Base-by-base conservation (phyloP, 2,329 filamentous ascomycete species). In the Keithomyces neogunnii region DNA sequence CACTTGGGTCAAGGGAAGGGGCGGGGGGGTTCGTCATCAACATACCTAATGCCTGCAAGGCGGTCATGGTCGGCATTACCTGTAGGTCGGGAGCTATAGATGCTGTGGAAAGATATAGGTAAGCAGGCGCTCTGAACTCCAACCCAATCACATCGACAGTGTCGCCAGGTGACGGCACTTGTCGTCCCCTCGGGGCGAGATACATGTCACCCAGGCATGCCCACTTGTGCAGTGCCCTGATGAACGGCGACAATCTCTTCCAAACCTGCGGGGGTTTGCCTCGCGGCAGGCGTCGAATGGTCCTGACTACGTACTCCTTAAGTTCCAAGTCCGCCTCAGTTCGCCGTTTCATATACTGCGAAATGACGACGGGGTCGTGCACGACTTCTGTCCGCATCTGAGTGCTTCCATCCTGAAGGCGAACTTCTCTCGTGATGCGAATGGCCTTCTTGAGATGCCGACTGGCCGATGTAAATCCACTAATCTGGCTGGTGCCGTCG, bases 321-420 rank as follows among this genome's bases (percentile, higher is more conserved):
- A 82, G 80, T 56, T 88, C 79, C 53, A 88, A 77, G 56, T 89
- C 82, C 55, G 82, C 76, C 57, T 85, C 81, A 53, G 85, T 81
- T 57, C 88, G 84, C 56, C 87, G 78, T 69, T 88, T 90, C 64
- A 88, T 79, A 66, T 99, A 99, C 66, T 91, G 86, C 54, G 86
- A 82, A 67, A 96, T 95, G 48, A 97, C 89, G 47, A 88, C 84
- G 2, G 87, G 83, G 65, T 97, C 90, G 58, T 85, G 84, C 32
- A 95, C 77, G 13, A 84, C 70, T 59, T 89, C 80, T 50, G 85
- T 84, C 57, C 81, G 79, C 43, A 79, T 76, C 59, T 86, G 84
- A 48, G 68, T 75, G 44, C 81, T 73, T 36, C 72, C 73, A 53
- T 74, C 70, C 3, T 69, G 55, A 52, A 68, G 63, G 51, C 61